Conservation (phyloP, 2,329 filamentous ascomycete species). For the Colletotrichum higginsianum region DNA sequence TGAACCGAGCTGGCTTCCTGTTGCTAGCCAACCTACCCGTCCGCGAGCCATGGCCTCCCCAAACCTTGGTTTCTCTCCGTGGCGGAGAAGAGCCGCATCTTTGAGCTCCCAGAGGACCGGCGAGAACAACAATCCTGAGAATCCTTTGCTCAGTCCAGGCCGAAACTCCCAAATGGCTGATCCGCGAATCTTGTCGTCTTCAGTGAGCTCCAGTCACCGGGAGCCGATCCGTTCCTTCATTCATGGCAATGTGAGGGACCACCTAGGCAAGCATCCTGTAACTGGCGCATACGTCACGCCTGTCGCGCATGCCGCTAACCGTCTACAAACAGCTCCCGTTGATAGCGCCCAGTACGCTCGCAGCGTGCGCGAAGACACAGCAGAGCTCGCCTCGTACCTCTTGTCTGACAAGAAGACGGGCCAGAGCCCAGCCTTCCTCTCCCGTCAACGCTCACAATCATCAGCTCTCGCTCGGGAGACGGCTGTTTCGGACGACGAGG, state of each 20-base stretch:
- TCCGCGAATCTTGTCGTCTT: conserved; percentile 54
- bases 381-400: conserved; percentile 87
- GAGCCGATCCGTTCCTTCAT: conserved; percentile 82
- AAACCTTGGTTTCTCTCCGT: conserved; percentile 63
- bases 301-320: conserved; percentile 6
- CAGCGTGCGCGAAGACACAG: conserved; percentile 87
- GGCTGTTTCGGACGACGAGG: conserved; percentile 47
- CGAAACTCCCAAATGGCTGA: conserved; percentile 47
- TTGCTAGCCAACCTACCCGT: conserved; percentile 3
- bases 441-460: conserved; percentile 54
- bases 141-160: conserved; percentile 42
- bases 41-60: conserved; percentile 62
- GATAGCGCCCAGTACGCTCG: conserved; percentile 83
- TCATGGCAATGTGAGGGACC: conserved; percentile 74
- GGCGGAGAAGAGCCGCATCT: conserved; percentile 57
- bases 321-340: conserved; percentile 58
- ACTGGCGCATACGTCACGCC: conserved; percentile 9
- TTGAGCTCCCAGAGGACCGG: conserved; percentile 42
- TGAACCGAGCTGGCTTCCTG: conserved; percentile 15
- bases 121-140: conserved; percentile 46
- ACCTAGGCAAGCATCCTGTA: conserved; percentile 63
- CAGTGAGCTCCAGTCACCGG: conserved; percentile 60
- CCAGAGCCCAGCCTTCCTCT: conserved; percentile 62
- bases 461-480: conserved; percentile 48
- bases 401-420: conserved; percentile 73